These are phyloP conservation scores for Trebouxia gelatinosa DNA, from an alignment of 163 green algal genomes.

Conservation along the genomic window DNA sequence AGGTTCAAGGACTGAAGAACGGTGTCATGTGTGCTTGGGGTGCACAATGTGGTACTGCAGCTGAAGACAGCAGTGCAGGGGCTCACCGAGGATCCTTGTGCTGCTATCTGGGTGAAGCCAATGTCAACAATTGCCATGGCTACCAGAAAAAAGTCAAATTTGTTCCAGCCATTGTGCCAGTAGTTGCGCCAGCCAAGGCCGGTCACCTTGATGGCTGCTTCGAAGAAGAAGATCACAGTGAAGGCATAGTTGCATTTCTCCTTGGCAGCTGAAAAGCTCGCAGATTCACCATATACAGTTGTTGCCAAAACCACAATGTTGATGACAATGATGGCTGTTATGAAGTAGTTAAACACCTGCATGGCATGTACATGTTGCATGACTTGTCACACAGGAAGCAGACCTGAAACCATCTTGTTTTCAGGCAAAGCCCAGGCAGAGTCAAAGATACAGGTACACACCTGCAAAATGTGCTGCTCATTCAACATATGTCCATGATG, in stretches of 20 bases:
- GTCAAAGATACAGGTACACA: background rate
- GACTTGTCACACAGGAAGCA: background rate
- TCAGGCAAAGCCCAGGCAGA: background rate
- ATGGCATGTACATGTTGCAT: slow-evolving; percentile 34
- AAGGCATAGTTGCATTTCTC: slow-evolving; percentile 67
- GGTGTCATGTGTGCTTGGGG: no score
- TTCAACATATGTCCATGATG: background rate
- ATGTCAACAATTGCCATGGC: slow-evolving; percentile 51
- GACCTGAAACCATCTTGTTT: no score
- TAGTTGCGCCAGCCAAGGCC: slow-evolving; percentile 54
- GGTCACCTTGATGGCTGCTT: slow-evolving; percentile 65
- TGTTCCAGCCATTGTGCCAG: slow-evolving; percentile 74
- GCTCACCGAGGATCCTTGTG: slow-evolving; percentile 36
- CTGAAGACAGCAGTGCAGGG: no score
- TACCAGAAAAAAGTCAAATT: slow-evolving; percentile 75
- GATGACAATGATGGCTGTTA: slow-evolving; percentile 53
- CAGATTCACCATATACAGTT: slow-evolving; percentile 48
- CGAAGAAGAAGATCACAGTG: slow-evolving; percentile 60
- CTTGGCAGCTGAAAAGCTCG: slow-evolving; percentile 29
- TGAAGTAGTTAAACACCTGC: slow-evolving; percentile 52
- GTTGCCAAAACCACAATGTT: slow-evolving; percentile 65
- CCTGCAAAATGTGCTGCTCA: background rate
- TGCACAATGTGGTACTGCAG: no score
- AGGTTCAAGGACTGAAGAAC: no score
- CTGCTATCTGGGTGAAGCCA: slow-evolving; percentile 42